Evolutionary conservation across 2,329 filamentous ascomycete genomes (phyloP), one percentile per base, ranked within the genome.

Genomic region (Leptographium radiaticola): DNA sequence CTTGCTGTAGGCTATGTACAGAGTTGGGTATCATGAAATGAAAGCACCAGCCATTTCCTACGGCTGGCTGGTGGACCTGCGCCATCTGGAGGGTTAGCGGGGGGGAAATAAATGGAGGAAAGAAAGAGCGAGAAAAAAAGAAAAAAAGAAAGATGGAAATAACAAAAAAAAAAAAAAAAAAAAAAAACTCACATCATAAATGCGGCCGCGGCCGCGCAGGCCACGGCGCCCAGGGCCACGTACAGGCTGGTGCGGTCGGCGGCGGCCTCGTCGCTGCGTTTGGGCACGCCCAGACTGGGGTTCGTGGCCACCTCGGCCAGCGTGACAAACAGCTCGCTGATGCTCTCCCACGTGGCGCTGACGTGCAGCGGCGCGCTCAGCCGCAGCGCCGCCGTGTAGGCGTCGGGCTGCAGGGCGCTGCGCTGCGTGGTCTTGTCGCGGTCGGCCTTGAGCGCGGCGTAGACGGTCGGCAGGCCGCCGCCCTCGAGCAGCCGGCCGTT

Each of bases 401-500:
- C 84, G 65, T 98, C 93, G 1, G 93, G 93, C 67, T 96, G 91
- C 58, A 85, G 72, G 67, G 95, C 89, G 56, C 87, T 86, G 56
- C 93, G 80, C 70, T 98, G 93, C n/a, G 89, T 96, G 4, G 91
- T 94, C 68, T 95, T 95, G 68, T 98, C 93, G 60, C 86, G 82
- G 68, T 98, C 93, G 3, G 93, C 93, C 69, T 98, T 98, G 56
- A 97, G 75, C 0, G 91, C 93, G 1, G 89, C 88, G 66, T 95
- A 98, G 9, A 98, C 84, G 10, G 88, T 85, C 0, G 93, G 93
- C 33, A 98, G 73, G n/a, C 44, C 13, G 44, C 18, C 20, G 13
- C 20, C 20, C 12, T 11, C 49, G 10, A 30, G 20, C 43, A 31
- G 6, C 10, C 6, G 44, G 49, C 13, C 49, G 50, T 31, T 55